A percentile compares a stretch with the other conserved stretches of the same genome.
Conservation (phyloP, 129 eudicot species). For the Flaveria ramosissima region DNA sequence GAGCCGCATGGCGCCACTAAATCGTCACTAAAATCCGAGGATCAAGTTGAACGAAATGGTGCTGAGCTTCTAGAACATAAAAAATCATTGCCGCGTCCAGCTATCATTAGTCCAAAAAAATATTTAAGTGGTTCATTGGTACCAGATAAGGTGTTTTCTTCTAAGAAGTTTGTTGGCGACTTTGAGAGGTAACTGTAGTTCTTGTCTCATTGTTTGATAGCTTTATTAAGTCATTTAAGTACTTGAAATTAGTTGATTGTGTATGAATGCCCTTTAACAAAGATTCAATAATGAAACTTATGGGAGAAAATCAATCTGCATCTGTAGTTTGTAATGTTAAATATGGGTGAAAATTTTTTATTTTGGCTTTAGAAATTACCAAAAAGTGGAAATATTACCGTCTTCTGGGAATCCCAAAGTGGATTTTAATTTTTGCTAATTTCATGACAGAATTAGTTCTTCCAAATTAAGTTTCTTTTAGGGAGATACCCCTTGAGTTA, state of each 20-base stretch:
- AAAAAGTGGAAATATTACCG: not conserved
- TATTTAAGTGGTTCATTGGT: constrained; percentile 67
- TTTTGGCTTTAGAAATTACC: not conserved
- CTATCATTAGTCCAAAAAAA: constrained; percentile 49
- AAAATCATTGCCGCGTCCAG: constrained; percentile 40
- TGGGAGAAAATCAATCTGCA: not conserved
- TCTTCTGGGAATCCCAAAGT: not conserved
- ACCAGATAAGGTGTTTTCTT: constrained; percentile 55
- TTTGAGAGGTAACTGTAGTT: constrained; percentile 55
- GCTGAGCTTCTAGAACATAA: constrained; percentile 23
- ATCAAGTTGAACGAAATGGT: constrained; percentile 42
- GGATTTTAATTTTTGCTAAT: not conserved
- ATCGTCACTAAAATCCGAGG: constrained; percentile 41
- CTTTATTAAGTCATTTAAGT: not conserved
- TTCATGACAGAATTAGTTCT: not conserved
- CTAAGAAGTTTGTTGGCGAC: constrained; percentile 62
- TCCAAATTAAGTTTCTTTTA: not conserved
- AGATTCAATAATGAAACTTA: not conserved
- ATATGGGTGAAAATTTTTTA: not conserved
- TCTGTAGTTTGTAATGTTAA: not conserved
- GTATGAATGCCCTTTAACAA: constrained; percentile 2
- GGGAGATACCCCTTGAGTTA: not conserved
- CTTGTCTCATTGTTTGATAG: not conserved
- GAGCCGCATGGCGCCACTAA: constrained; percentile 43
- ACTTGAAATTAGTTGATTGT: not conserved